phyloP scores from a whole-genome alignment of 2,329 filamentous ascomycete genomes.

The Fusarium haematococcum region DNA sequence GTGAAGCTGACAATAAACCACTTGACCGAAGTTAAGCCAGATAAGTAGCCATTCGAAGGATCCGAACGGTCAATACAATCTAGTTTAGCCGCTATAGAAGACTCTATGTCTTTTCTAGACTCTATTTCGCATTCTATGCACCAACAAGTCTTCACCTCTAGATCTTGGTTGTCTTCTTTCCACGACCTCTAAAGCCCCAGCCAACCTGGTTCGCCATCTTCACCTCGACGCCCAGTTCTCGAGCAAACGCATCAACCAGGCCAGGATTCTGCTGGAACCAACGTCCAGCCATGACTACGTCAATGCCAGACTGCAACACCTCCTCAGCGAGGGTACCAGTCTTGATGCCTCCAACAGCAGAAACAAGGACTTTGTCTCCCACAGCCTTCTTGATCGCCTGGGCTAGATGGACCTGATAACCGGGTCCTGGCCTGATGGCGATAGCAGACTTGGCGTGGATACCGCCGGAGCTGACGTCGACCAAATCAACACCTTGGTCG shows the following conservation, averaged over 20 bases:
- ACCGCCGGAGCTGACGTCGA: slow-evolving; percentile 79
- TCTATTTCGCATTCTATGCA: not conserved
- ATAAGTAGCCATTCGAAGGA: too few species aligned
- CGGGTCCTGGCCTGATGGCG: slow-evolving; percentile 54
- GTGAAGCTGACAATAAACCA: too few species aligned
- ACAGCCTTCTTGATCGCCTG: slow-evolving; percentile 77
- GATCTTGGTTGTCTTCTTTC: not conserved
- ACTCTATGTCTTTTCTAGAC: not conserved
- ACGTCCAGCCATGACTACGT: slow-evolving; percentile 62
- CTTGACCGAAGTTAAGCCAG: too few species aligned
- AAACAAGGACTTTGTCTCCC: slow-evolving; percentile 65
- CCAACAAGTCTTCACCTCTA: not conserved
- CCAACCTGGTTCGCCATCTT: slow-evolving; percentile 64
- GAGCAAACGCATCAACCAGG: slow-evolving; percentile 64
- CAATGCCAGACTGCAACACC: slow-evolving; percentile 59
- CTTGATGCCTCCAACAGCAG: slow-evolving; percentile 61
- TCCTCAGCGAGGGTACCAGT: slow-evolving; percentile 59
- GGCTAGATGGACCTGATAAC: slow-evolving; percentile 78
- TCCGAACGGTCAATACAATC: rapidly evolving
- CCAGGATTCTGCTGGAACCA: slow-evolving; percentile 70
- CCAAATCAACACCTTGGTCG: slow-evolving; percentile 75
- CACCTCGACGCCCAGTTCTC: slow-evolving; percentile 62
- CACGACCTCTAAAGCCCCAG: slow-evolving; percentile 62
- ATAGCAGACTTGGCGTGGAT: slow-evolving; percentile 70
- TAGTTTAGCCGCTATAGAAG: not conserved